Conservation (phyloP, 177 flowering plant species). For the Telopea speciosissima region DNA sequence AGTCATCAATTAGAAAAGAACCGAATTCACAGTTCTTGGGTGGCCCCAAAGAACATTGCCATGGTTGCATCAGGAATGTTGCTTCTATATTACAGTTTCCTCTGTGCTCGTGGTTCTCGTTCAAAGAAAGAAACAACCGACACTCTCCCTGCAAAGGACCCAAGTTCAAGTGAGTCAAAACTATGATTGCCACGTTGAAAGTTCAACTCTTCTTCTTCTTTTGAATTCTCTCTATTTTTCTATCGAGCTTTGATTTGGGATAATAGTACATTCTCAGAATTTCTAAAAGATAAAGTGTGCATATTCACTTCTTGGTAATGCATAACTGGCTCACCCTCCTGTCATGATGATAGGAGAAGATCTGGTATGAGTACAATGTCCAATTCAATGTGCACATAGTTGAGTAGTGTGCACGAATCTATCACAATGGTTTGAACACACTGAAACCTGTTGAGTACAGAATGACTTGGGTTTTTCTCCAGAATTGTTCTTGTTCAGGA, state of each 20-base stretch:
- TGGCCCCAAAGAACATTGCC: constrained; percentile 25
- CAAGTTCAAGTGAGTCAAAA: constrained; percentile 59
- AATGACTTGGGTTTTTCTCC: background rate
- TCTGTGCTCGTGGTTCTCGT: constrained; percentile 61
- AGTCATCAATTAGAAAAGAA: constrained; percentile 14
- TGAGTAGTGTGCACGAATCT: background rate
- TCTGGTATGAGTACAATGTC: background rate
- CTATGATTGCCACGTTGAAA: background rate
- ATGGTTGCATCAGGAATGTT: constrained; percentile 50
- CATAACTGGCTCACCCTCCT: background rate
- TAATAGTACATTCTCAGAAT: background rate
- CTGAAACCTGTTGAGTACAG: background rate
- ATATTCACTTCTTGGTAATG: background rate
- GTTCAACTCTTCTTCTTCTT: background rate
- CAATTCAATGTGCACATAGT: background rate
- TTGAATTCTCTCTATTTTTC: too few species aligned
- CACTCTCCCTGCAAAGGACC: constrained; percentile 46
- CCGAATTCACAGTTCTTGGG: constrained; percentile 7
- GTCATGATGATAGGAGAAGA: background rate
- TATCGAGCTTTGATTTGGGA: background rate
- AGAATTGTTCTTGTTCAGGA: background rate
- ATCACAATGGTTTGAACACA: background rate
- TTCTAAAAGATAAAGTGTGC: background rate
- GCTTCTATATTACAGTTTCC: constrained; percentile 42
- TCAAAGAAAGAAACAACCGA: constrained; percentile 41